These are phyloP conservation scores for Dendrobium officinale DNA, from an alignment of 106 monocot genomes.

Conservation along the genomic window DNA sequence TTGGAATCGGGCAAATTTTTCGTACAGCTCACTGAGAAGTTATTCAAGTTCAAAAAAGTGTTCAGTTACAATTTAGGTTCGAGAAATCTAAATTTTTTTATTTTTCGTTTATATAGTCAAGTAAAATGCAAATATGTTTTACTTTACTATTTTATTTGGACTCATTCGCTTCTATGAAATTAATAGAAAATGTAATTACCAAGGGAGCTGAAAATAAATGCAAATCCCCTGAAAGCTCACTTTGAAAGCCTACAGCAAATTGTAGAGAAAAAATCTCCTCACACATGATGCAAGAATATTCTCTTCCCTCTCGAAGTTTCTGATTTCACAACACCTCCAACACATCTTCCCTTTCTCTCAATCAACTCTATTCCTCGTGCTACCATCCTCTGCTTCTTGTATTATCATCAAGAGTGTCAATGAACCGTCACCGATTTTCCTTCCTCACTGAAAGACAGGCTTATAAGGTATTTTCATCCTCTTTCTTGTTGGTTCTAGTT, in stretches of 20 bases:
- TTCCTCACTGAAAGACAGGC: neutral
- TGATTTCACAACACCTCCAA: neutral
- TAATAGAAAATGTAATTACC: neutral
- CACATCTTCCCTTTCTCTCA: neutral
- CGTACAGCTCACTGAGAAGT: neutral
- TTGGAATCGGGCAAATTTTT: neutral
- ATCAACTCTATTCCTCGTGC: neutral
- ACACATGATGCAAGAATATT: too few species aligned
- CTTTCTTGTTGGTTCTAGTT: neutral
- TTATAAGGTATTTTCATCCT: neutral
- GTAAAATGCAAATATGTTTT: neutral
- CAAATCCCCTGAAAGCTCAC: neutral
- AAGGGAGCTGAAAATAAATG: neutral
- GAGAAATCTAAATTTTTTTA: neutral
- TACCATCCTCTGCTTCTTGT: neutral
- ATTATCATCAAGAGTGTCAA: neutral
- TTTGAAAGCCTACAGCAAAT: neutral
- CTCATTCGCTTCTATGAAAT: neutral
- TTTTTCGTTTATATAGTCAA: neutral
- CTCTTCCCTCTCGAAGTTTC: neutral
- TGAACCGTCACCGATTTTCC: neutral
- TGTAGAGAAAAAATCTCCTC: neutral
- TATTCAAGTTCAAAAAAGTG: neutral
- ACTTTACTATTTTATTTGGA: neutral
- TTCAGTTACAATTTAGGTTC: neutral